Evolutionary conservation across 2,329 filamentous ascomycete species (phyloP), one percentile per base, ranked within the genome.

Genomic region (Xylariomycetidae sp.): DNA sequence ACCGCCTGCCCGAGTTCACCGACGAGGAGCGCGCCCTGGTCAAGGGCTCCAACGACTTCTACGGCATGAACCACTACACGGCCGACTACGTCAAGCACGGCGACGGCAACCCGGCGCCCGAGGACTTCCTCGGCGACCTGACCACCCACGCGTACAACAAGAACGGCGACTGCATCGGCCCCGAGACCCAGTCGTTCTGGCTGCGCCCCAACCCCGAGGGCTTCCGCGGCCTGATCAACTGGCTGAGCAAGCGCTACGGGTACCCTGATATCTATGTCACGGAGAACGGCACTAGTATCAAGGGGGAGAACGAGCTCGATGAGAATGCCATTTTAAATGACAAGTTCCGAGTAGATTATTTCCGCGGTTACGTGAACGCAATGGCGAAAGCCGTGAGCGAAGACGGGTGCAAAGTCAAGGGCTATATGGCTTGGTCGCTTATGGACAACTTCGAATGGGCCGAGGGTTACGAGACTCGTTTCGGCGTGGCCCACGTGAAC

Each of bases 1-100:
- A 82, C 55, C 78, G 86, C 11, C 72, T 94, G 30, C 88, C 88
- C 5, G 66, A 69, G 27, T 92, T 85, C 59, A 88, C 83, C 0
- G 61, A 72, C 1, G 83, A 86, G 46, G 86, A 94, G 55, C 60
- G 69, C 16, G 76, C 75, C 3, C 68, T 92, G n/a, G 79, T 94
- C 28, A 72, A 82, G 52, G 86, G 85, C n/a, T 87, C 82, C 56
- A 92, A 92, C 59, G 88, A 94, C 67, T 94, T 94, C 63, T 94
- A 94, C 61, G 88, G 86, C 59, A 90, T 90, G 85, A 94, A 94
- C 69, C 84, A 88, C 70, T 94, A 94, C 69, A 89, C 85, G 31
- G 83, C 86, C 54, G 86, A 92, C 70, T 94, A 85, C 64, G 80
- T 94, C 64, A 81, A 80, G 58, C 81, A 89, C 63, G 77, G 78